Base-by-base conservation (phyloP, 192 early-diverging fungal species). In the Kappamyces sp. region DNA sequence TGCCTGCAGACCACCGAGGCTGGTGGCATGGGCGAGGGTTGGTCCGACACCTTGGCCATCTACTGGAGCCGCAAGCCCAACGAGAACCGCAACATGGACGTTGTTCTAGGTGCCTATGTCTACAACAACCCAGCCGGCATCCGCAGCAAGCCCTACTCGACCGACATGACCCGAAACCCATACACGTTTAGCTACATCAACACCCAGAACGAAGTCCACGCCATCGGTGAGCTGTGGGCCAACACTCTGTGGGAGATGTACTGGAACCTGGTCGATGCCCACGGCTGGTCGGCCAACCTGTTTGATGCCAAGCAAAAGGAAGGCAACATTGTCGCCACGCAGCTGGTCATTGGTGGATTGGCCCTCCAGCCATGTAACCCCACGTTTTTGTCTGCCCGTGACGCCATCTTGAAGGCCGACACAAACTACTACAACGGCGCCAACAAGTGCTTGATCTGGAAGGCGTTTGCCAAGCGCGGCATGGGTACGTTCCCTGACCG, bases 201-300 rank as follows among this genome's bases (percentile, higher is more conserved):
- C 54, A 74, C 67, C 31, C 73, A 71, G 22, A 77, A 67, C 9
- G 88, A 81, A 14, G 88, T 83, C 3, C 88, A 90, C 78, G 55
- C 22, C 22, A 86, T 84, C 60, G 89, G 89, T 48, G 75, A 75
- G 59, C 84, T 91, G 8, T 91, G 89, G 89, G 87, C 86, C 2
- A 70, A 72, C 37, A 88, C 88, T 64, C 71, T 91, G 37, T 89
- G 84, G 63, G 89, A 91, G 65, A 80, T 89, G 34, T 80, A 81
- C 54, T 88, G 88, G 78, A 81, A 78, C 60, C 59, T 91, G 35
- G 73, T 84, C 8, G 81, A 84, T 48, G 61, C 63, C 15, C 65
- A 78, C 34, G 22, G 22, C 22, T 22, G 22, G 22, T 45, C 47
- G 1, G 49, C 45, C 55, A 37, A 63, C 50, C 70, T 67, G 70